A percentile compares a stretch with the other conserved stretches of the same genome.
phyloP scores from a whole-genome alignment of 805 yeast genomes.

The Saturnispora silvae region DNA sequence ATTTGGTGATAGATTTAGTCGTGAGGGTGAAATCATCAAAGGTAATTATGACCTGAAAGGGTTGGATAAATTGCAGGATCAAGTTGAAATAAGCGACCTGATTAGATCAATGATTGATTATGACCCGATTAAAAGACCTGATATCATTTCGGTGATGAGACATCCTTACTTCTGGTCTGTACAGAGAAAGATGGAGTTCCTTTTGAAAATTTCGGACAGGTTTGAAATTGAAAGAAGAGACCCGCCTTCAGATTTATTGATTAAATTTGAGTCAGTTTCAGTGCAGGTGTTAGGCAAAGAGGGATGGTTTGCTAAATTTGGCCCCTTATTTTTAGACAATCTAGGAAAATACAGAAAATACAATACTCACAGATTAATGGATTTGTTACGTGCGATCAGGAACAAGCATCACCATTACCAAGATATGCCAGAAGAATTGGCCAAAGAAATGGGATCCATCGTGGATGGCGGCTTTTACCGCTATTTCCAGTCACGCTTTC shows the following conservation, averaged over 20 bases:
- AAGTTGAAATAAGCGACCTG: conserved; percentile 61
- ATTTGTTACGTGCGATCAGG: conserved; percentile 76
- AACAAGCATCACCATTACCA: conserved; percentile 92
- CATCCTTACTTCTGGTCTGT: conserved; percentile 88
- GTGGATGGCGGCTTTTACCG: conserved; percentile 75
- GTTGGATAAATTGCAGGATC: conserved; percentile 36
- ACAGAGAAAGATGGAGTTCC: conserved; percentile 67
- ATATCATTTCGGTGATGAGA: conserved; percentile 50
- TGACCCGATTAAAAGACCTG: conserved; percentile 64
- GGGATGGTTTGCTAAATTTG: conserved; percentile 75
- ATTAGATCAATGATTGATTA: conserved; percentile 59
- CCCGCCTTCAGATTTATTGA: conserved; percentile 45
- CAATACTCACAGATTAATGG: conserved; percentile 68
- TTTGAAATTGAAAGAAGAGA: conserved; percentile 87
- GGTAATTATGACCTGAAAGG: conserved; percentile 43
- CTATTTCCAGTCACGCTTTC: conserved; percentile 69
- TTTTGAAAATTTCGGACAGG: conserved; percentile 81
- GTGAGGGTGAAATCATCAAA: conserved; percentile 82
- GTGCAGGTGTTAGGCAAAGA: conserved; percentile 41
- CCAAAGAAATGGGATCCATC: conserved; percentile 52
- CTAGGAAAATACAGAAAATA: conserved; percentile 88
- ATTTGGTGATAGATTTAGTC: conserved; percentile 79
- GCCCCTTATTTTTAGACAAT: conserved; percentile 63
- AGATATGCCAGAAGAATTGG: conserved; percentile 67
- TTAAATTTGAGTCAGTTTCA: conserved; percentile 62